phyloP scores from a whole-genome alignment of 139 green algal species.

The Deuterostichococcus epilithicus region DNA sequence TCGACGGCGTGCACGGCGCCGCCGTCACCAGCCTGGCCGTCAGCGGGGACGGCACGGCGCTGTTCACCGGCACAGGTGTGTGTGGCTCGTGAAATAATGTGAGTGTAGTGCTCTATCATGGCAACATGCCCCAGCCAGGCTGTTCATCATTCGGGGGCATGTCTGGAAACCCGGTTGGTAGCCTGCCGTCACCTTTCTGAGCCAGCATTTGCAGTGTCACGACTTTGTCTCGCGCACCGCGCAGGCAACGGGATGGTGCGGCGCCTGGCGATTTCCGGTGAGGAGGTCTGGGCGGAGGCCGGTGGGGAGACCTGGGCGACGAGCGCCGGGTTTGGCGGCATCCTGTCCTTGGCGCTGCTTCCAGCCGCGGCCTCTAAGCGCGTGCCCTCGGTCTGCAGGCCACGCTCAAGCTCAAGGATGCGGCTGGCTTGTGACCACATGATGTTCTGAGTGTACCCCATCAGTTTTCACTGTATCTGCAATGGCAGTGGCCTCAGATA shows the following conservation, averaged over 20 bases:
- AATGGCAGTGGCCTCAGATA: not conserved
- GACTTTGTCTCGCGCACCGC: not conserved
- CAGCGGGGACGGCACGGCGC: not conserved
- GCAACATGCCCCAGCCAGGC: not conserved
- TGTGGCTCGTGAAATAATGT: not conserved
- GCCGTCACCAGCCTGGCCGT: slow-evolving; percentile 19
- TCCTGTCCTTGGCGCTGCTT: slow-evolving; percentile 37
- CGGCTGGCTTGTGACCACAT: not conserved
- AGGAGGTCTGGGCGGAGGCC: slow-evolving; percentile 13
- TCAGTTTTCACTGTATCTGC: too few relatives aligned
- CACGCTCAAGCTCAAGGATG: too few relatives aligned
- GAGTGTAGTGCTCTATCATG: not conserved
- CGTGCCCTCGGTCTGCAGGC: too few relatives aligned
- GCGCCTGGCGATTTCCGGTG: not conserved
- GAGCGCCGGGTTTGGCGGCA: slow-evolving; percentile 18
- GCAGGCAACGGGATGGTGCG: slow-evolving; percentile 15
- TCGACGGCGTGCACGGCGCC: slow-evolving; percentile 17
- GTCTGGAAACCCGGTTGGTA: not conserved
- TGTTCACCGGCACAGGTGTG: not conserved
- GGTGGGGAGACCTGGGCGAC: slow-evolving; percentile 4
- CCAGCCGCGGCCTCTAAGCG: not conserved
- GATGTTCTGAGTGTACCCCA: too few relatives aligned
- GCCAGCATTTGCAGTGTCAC: too few relatives aligned
- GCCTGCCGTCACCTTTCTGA: too few relatives aligned
- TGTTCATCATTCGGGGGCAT: not conserved